A percentile compares a stretch with the other conserved stretches of the same genome.
phyloP scores from a whole-genome alignment of 768 basidiomycete species.

The Leccinum sublutescens region DNA sequence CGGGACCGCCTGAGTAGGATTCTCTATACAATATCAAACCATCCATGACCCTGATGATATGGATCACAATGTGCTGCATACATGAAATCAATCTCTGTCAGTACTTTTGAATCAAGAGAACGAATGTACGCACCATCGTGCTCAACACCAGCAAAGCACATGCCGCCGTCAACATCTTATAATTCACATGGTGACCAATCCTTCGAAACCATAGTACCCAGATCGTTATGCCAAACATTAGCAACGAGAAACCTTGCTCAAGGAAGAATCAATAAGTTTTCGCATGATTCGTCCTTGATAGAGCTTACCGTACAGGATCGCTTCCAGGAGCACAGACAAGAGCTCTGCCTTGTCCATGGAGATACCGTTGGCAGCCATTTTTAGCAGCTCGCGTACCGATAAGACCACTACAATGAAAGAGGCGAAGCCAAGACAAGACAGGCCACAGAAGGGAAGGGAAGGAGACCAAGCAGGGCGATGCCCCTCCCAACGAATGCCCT shows the following conservation, averaged over 20 bases:
- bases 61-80: slow-evolving; percentile 27
- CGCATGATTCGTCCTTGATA: not conserved
- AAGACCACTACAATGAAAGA: not conserved
- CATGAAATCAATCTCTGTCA: not conserved
- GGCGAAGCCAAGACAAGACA: not conserved
- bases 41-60: slow-evolving; percentile 24
- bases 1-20: slow-evolving; percentile 18
- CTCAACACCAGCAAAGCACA: slow-evolving; percentile 30
- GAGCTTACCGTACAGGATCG: slow-evolving; percentile 19
- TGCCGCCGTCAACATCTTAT: slow-evolving; percentile 22
- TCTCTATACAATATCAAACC: slow-evolving; percentile 27
- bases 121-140: slow-evolving; percentile 23
- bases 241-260: slow-evolving; percentile 33
- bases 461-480: not conserved
- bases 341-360: not conserved
- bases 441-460: not conserved
- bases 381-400: not conserved
- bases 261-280: not conserved
- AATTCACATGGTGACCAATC: slow-evolving; percentile 14
- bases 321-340: slow-evolving; percentile 13
- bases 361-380: not conserved
- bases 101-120: not conserved
- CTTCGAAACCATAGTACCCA: slow-evolving; percentile 19
- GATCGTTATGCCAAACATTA: slow-evolving; percentile 35
- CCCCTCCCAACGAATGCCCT: not conserved